Conservation (phyloP, 2,329 filamentous ascomycete genomes). For the Trichoderma sp. region DNA sequence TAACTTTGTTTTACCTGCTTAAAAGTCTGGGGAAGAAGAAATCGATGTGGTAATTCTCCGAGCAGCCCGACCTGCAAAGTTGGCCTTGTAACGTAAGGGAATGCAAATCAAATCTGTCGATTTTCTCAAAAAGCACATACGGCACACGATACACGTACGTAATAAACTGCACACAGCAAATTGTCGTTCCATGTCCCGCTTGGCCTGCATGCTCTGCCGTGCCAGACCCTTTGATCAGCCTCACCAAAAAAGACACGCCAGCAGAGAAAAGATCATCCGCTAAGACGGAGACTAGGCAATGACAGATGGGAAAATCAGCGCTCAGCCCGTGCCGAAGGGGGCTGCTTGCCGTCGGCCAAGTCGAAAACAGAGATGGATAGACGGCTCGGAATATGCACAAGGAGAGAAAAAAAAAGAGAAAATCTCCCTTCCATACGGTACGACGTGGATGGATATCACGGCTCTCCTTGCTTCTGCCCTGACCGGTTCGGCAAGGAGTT, state of each 20-base stretch:
- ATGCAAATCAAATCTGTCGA: not conserved
- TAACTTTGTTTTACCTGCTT: conserved; percentile 1
- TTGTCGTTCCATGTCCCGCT: not conserved
- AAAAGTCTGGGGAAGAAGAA: conserved; percentile 5
- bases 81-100: not conserved
- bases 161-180: not conserved
- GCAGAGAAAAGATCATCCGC: conserved; percentile 12
- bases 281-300: conserved; percentile 6
- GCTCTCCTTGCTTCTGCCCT: not conserved
- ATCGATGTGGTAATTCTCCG: conserved; percentile 19
- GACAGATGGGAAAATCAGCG: not conserved
- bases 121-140: not conserved
- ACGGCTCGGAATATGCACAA: not conserved
- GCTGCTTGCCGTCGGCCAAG: not conserved
- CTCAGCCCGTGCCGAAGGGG: not conserved
- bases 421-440: not conserved
- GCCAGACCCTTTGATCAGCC: not conserved
- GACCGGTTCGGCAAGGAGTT: conserved; percentile 14
- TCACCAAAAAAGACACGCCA: not conserved
- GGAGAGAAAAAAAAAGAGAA: not conserved
- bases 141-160: not conserved
- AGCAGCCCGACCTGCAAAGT: not conserved
- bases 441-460: not conserved
- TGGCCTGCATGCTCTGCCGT: not conserved
- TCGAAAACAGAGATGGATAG: not conserved